phyloP scores from a whole-genome alignment of 225 moss, liverwort and hornwort species.

The Ulota crispa region DNA sequence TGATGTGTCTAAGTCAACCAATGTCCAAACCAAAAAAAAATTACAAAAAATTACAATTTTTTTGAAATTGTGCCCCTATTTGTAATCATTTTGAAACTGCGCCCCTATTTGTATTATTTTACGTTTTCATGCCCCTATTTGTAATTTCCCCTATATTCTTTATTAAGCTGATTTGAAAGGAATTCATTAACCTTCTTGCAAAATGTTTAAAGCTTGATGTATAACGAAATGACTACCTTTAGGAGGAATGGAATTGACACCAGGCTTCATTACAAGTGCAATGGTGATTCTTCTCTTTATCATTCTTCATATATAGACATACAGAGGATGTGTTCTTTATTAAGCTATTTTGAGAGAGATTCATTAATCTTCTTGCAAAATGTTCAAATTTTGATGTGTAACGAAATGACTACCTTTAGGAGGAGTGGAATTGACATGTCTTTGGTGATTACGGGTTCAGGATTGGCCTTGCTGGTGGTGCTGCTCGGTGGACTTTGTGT shows the following conservation, averaged over 20 bases:
- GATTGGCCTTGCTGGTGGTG: constrained; percentile 68
- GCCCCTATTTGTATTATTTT: no score
- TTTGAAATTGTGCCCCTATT: no score
- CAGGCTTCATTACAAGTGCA: no score
- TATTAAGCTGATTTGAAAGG: background rate
- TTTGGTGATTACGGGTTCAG: constrained; percentile 38
- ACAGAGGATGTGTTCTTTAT: background rate
- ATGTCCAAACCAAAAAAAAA: no score
- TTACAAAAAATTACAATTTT: no score
- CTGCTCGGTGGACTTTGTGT: constrained; percentile 57
- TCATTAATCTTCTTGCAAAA: background rate
- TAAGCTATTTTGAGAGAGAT: background rate
- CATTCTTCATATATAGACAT: background rate
- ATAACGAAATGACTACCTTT: background rate
- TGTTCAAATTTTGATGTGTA: background rate
- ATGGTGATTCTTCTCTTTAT: background rate
- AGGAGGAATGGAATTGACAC: constrained; percentile 15
- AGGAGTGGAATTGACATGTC: constrained; percentile 21
- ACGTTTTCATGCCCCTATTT: no score
- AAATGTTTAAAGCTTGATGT: background rate
- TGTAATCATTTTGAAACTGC: no score
- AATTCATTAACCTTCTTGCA: background rate
- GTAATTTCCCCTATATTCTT: background rate
- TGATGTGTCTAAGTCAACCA: no score
- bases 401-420: background rate